phyloP scores from a whole-genome alignment of 2,329 filamentous ascomycete genomes.

The Trichophyton simii region DNA sequence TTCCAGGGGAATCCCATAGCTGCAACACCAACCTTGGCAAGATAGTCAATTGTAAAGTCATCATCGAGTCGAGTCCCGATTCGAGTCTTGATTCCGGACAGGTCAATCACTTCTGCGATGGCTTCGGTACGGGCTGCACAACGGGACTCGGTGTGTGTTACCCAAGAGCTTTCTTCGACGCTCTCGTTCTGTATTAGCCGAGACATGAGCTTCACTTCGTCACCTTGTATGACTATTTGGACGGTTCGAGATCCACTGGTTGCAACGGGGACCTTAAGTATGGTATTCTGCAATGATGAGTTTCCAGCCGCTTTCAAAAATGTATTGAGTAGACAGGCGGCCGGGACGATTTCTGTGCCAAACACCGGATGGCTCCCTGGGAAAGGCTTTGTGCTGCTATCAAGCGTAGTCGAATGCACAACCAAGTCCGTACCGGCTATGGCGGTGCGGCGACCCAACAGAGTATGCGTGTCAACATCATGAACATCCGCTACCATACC shows the following conservation, averaged over 20 bases:
- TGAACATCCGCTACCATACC: not conserved
- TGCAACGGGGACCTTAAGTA: not conserved
- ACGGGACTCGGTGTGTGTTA: not conserved
- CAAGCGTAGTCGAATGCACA: not conserved
- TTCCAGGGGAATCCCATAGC: not conserved
- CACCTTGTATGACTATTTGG: not conserved
- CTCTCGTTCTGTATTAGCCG: not conserved
- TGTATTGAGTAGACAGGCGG: not conserved
- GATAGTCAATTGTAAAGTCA: not conserved
- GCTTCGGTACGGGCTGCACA: not conserved
- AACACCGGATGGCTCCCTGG: not conserved
- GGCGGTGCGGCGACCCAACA: not conserved
- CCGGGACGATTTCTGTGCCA: not conserved
- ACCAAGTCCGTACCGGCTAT: not conserved
- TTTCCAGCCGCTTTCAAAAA: not conserved
- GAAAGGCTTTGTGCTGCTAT: not conserved
- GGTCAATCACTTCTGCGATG: not conserved
- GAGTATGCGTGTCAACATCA: not conserved
- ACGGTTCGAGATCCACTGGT: not conserved
- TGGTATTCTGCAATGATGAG: not conserved
- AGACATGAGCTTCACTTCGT: not conserved
- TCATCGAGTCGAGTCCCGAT: not conserved
- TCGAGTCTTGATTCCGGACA: not conserved
- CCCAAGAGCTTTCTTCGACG: not conserved
- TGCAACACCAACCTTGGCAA: not conserved